Evolutionary conservation across 768 basidiomycete species (phyloP), one percentile per base, ranked within the genome.

Genomic region (Lentinus brumalis): DNA sequence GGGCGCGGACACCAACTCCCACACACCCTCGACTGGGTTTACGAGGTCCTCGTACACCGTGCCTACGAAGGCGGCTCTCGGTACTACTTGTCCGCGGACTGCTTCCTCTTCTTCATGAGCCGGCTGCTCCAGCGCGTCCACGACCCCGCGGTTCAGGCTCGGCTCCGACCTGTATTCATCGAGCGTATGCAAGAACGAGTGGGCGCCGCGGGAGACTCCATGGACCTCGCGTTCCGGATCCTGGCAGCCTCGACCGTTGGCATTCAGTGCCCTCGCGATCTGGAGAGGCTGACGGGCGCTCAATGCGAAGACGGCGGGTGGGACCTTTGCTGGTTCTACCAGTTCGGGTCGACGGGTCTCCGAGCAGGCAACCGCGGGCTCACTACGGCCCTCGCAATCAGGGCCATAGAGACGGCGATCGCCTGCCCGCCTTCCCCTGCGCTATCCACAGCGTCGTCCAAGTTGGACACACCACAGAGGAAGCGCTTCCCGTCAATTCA

Each of bases 221-320:
- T 85, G n/a, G 81, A 82, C 6, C 78, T 86, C 1, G 80, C 83
- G 0, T 83, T 84, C 81, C 83, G 85, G 0, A 75, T 87, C 50
- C 61, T 83, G 18, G 79, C 78, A 1, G 79, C 80, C 42, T 69
- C 74, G 1, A 72, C 69, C 11, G 70, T 77, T 2, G 61, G 61
- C 50, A 42, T 62, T 21, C 50, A 56, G 31, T 39, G 51, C 32
- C 51, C 61, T 3, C 61, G 56, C 30, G 85, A 86, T 67, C 62
- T 83, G 8, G 71, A 75, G 8, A 67, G 71, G 18, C 76, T 87
- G 8, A 74, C 82, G 3, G 68, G 75, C 5, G 67, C 83, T 59
- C 85, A 86, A 63, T 73, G 73, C 57, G 80, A 80, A 59, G 84
- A 86, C 63, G 85, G 85, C 16, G 79, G 82, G 4, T 87, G 82